Percentiles rank a stretch among this genome's conserved stretches.
phyloP scores from a whole-genome alignment of 2,329 filamentous ascomycete genomes.

The Hymenoscyphus albidus region DNA sequence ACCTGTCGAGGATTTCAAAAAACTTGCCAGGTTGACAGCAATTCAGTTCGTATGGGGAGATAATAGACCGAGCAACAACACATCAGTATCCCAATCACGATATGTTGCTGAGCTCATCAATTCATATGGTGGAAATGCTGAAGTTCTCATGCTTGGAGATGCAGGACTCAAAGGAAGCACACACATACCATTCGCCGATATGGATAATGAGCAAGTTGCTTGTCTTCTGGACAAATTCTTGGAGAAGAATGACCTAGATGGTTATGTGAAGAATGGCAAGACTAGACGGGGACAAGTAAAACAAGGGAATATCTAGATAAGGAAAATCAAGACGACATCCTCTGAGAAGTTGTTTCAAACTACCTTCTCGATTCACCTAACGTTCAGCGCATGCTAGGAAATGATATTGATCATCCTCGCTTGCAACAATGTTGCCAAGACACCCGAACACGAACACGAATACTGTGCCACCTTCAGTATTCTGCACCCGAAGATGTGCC shows the following conservation, averaged over 20 bases:
- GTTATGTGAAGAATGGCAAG: background rate
- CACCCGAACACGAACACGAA: too few species aligned
- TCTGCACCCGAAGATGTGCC: too few species aligned
- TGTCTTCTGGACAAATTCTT: slow-evolving; percentile 16
- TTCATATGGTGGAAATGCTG: slow-evolving; percentile 18
- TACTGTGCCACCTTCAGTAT: too few species aligned
- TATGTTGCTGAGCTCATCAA: slow-evolving; percentile 16
- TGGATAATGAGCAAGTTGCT: slow-evolving; percentile 17
- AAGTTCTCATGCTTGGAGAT: slow-evolving; percentile 16
- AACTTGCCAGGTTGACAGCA: slow-evolving; percentile 12
- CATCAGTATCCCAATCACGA: slow-evolving; percentile 10
- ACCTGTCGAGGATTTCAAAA: slow-evolving; percentile 15
- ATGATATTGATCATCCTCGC: too few species aligned
- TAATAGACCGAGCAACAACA: slow-evolving; percentile 7
- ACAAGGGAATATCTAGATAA: too few species aligned
- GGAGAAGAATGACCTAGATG: slow-evolving; percentile 10
- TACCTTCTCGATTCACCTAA: too few species aligned
- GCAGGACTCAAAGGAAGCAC: slow-evolving; percentile 15
- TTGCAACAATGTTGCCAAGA: too few species aligned
- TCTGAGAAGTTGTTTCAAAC: too few species aligned
- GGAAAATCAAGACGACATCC: too few species aligned
- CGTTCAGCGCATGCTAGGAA: too few species aligned
- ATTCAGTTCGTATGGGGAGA: slow-evolving; percentile 22
- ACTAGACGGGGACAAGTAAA: background rate
- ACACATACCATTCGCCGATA: slow-evolving; percentile 20